Conservation (phyloP, 164 flowering plant genomes). For the Tetrastigma voinierianum region DNA sequence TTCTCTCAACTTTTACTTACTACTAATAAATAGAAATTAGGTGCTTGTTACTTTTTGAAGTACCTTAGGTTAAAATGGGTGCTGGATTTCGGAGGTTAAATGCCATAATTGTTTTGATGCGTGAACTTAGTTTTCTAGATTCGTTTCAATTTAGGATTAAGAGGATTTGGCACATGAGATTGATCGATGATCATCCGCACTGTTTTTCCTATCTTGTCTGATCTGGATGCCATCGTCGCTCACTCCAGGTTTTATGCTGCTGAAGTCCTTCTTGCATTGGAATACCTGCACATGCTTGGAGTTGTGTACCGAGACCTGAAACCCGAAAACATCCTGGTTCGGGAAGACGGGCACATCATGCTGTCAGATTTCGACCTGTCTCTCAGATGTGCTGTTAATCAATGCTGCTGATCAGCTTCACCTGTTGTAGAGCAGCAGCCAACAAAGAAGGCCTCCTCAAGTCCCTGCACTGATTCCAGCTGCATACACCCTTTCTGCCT, state of each 20-base stretch:
- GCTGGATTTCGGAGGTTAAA: background rate
- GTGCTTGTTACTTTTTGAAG: background rate
- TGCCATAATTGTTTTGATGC: background rate
- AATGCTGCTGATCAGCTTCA: conserved; percentile 47
- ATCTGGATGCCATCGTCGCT: conserved; percentile 6
- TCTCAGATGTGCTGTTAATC: conserved; percentile 64
- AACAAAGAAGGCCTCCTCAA: conserved; percentile 36
- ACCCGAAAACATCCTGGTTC: conserved; percentile 83
- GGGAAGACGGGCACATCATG: conserved; percentile 95
- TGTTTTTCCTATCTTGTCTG: background rate
- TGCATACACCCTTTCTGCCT: conserved; percentile 85
- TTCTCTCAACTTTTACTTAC: background rate
- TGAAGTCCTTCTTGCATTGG: conserved; percentile 83
- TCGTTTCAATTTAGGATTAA: background rate
- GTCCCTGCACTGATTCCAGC: conserved; percentile 54
- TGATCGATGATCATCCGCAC: background rate
- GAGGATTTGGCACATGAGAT: background rate
- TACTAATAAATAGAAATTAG: background rate
- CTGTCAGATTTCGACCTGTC: conserved; percentile 88
- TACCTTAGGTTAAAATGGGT: background rate
- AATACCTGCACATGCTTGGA: conserved; percentile 94
- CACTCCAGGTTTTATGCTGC: conserved; percentile 79
- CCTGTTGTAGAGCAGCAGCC: conserved; percentile 35
- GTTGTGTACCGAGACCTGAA: conserved; percentile 88
- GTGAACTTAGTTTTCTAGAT: background rate